phyloP scores from a whole-genome alignment of 164 flowering plant genomes.

The Magnolia sinica region DNA sequence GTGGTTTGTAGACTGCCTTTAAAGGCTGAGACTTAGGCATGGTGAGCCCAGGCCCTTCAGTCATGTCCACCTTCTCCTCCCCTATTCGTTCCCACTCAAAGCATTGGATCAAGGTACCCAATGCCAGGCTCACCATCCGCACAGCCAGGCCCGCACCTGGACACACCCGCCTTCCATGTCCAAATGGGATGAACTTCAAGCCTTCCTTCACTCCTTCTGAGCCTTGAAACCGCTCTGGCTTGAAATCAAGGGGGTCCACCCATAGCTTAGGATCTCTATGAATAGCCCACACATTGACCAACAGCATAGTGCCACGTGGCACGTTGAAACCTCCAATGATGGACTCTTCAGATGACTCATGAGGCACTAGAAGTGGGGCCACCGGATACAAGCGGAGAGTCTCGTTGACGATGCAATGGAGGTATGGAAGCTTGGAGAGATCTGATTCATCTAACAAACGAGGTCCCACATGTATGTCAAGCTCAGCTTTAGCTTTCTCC shows the following conservation, averaged over 20 bases:
- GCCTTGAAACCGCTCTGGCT: conserved; percentile 49
- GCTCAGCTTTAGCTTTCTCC: conserved; percentile 29
- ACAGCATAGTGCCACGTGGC: conserved; percentile 37
- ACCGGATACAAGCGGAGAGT: conserved; percentile 39
- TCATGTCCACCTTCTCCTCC: conserved; percentile 7
- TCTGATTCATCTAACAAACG: conserved; percentile 43
- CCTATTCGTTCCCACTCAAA: conserved; percentile 13
- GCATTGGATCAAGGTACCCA: conserved; percentile 10
- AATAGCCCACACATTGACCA: conserved; percentile 44
- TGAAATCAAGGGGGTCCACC: conserved; percentile 43
- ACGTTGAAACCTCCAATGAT: conserved; percentile 34
- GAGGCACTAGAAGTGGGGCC: conserved; percentile 47
- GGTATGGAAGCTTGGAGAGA: conserved; percentile 36
- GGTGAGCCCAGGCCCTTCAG: conserved; percentile 9
- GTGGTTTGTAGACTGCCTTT: conserved; percentile 9
- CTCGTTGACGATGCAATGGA: conserved; percentile 38
- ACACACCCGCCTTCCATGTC: conserved; percentile 23
- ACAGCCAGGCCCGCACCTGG: conserved; percentile 19
- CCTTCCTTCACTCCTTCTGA: conserved; percentile 12
- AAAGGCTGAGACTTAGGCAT: conserved; percentile 12
- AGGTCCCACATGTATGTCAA: conserved; percentile 27
- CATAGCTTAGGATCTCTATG: conserved; percentile 44
- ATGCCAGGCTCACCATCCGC: conserved; percentile 6
- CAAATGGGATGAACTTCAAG: conserved; percentile 18
- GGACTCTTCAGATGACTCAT: conserved; percentile 34